A percentile compares a stretch with the other conserved stretches of the same genome.
These are phyloP conservation scores for Alloteropsis semialata DNA, from an alignment of 176 grass and related monocot genomes.

Conservation along the genomic window DNA sequence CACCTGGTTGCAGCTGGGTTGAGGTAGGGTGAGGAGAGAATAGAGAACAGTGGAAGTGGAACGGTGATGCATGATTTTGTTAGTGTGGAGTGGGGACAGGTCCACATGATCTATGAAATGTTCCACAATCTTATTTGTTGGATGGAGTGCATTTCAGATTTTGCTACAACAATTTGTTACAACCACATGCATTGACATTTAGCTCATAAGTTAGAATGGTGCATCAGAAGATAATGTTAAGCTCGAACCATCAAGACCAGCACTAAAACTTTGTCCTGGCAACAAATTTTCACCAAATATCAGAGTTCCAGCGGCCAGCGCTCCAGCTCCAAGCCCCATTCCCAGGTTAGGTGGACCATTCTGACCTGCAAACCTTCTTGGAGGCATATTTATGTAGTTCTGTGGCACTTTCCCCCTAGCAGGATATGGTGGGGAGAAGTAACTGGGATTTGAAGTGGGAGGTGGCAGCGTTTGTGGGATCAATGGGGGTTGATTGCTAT, in stretches of 20 bases:
- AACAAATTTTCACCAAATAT: constrained; percentile 86
- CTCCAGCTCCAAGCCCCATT: constrained; percentile 77
- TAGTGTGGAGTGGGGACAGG: constrained; percentile 35
- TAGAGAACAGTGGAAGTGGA: constrained; percentile 25
- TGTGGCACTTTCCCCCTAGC: constrained; percentile 33
- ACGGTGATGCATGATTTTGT: constrained; percentile 37
- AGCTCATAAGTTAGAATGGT: constrained; percentile 47
- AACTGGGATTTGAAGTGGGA: constrained; percentile 45
- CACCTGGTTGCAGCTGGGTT: constrained; percentile 52
- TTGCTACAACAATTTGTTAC: neutral
- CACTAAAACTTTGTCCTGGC: constrained; percentile 42
- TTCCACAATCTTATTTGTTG: constrained; percentile 31
- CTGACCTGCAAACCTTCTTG: constrained; percentile 35
- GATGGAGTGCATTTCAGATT: constrained; percentile 33
- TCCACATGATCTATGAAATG: constrained; percentile 41
- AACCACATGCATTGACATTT: neutral
- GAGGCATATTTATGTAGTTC: constrained; percentile 71
- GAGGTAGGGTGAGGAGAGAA: constrained; percentile 38
- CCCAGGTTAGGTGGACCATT: constrained; percentile 45
- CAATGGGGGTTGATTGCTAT: constrained; percentile 26
- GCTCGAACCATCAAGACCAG: constrained; percentile 40
- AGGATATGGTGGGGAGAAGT: constrained; percentile 43
- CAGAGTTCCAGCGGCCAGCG: constrained; percentile 66
- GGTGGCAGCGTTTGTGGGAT: constrained; percentile 43
- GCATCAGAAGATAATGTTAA: constrained; percentile 41